Evolutionary conservation across 768 basidiomycete genomes (phyloP), one percentile per base, ranked within the genome.

Genomic region (Hygrophoropsis aurantiaca): DNA sequence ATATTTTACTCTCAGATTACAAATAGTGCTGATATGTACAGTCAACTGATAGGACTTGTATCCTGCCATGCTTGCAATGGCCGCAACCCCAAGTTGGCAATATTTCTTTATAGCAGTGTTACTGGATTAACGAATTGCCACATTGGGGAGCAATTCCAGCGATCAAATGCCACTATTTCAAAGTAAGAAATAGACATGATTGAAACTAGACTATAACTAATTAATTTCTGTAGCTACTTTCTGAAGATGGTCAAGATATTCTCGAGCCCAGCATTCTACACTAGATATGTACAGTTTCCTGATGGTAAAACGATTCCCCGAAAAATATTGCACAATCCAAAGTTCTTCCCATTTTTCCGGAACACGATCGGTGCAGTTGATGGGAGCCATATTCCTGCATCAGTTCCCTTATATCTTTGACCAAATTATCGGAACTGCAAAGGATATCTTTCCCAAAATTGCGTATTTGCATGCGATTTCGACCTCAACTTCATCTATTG

Each of bases 61-160:
- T n/a, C n/a, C n/a, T n/a, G n/a, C n/a, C n/a, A n/a, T n/a, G n/a
- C n/a, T n/a, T n/a, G n/a, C n/a, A n/a, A n/a, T n/a, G n/a, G n/a
- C n/a, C n/a, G n/a, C n/a, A n/a, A n/a, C n/a, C n/a, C n/a, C n/a
- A n/a, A n/a, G n/a, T n/a, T n/a, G n/a, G n/a, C n/a, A n/a, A n/a
- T n/a, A n/a, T n/a, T n/a, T n/a, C n/a, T n/a, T n/a, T n/a, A n/a
- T n/a, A n/a, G n/a, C n/a, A n/a, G 58, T 11, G 52, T 57, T 0
- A 69, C 62, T 26, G 68, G 69, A 2, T 33, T 53, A 13, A 44
- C 58, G 0, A 60, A 57, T 48, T 39, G 53, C 5, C 56, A 65
- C 34, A 49, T 68, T 34, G 59, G 63, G 45, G 71, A 73, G 41
- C 43, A 58, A 7, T 74, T 75, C 49, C 72, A 73, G 49, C 43